Base-by-base conservation (phyloP, 768 basidiomycete genomes). In the Mycena galericulata region DNA sequence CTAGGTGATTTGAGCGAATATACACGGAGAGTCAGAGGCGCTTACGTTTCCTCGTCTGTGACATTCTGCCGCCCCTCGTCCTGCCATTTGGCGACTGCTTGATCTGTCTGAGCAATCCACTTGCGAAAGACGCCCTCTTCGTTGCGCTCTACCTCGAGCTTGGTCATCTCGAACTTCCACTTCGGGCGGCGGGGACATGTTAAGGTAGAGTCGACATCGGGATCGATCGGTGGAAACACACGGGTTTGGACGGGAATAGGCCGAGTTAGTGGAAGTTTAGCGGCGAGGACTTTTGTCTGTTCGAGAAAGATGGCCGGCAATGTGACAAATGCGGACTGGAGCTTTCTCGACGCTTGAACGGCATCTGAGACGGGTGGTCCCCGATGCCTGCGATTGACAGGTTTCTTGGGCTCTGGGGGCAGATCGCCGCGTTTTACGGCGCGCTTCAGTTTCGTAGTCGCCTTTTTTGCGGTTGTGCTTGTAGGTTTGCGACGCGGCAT, bases 141-240 rank as follows among this genome's bases (percentile, higher is more conserved):
- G 75, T 97, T 98, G 59, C 83, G 85, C 75, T 98, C 96, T 18
- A 98, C 91, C 79, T 96, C 93, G 26, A 87, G 88, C 83, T 97
- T 98, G 43, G 90, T 86, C 90, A 93, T 92, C 26, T 93, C 91
- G 76, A 89, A 94, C 22, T 87, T 83, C 94, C 96, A 98, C 77
- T 92, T 95, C 4, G 97, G 96, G 65, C 97, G 77, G 69, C 80
- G 87, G 20, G 94, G 94, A 73, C 86, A 88, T 40, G 78, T 76
- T 71, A 88, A 77, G 9, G 55, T 51, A 2, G 70, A 72, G 56
- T 61, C 43, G 20, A 26, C 57, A 58, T 53, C 58, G 41, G 27
- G 36, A 15, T 61, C 50, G 29, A 50, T 56, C 54, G 65, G 57
- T 14, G 62, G 63, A 12, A 58, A 61, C 1, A 54, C 51, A 56